A percentile compares a stretch with the other conserved stretches of the same genome.
These are phyloP conservation scores for Lablab purpureus DNA, from an alignment of 306 rosid species.

Conservation along the genomic window DNA sequence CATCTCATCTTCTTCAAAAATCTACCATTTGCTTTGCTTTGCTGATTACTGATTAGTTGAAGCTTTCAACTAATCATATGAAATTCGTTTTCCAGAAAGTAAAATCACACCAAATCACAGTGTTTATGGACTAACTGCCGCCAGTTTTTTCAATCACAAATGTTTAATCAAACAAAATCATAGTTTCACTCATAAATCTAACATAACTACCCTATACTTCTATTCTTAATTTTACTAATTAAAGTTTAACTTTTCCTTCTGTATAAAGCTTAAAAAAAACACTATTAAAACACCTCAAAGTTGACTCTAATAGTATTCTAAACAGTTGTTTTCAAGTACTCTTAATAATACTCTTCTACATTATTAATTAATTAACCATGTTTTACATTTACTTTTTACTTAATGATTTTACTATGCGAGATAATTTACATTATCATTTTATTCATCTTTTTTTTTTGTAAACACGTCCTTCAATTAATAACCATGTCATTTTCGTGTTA, in stretches of 20 bases:
- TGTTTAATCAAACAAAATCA: background rate
- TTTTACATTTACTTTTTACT: too few species aligned
- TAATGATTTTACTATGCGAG: too few species aligned
- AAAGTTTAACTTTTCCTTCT: background rate
- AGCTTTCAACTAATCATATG: conserved; percentile 31
- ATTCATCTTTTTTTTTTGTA: too few species aligned
- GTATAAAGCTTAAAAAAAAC: background rate
- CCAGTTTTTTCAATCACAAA: background rate
- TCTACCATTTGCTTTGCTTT: background rate
- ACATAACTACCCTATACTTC: background rate
- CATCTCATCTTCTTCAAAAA: background rate
- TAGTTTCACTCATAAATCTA: background rate
- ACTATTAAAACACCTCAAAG: background rate
- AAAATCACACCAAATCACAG: conserved; percentile 1
- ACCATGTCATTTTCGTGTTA: too few species aligned
- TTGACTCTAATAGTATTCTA: background rate
- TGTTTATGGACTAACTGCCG: background rate
- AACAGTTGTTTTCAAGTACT: too few species aligned
- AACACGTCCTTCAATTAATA: too few species aligned
- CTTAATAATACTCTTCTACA: too few species aligned
- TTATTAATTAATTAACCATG: too few species aligned
- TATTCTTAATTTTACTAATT: background rate
- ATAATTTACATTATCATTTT: too few species aligned
- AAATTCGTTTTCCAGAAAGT: conserved; percentile 20
- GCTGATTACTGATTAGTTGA: background rate